A percentile compares a stretch with the other conserved stretches of the same genome.
Evolutionary conservation across 805 yeast species (phyloP).

Genomic region (Candida dajiaensis): DNA sequence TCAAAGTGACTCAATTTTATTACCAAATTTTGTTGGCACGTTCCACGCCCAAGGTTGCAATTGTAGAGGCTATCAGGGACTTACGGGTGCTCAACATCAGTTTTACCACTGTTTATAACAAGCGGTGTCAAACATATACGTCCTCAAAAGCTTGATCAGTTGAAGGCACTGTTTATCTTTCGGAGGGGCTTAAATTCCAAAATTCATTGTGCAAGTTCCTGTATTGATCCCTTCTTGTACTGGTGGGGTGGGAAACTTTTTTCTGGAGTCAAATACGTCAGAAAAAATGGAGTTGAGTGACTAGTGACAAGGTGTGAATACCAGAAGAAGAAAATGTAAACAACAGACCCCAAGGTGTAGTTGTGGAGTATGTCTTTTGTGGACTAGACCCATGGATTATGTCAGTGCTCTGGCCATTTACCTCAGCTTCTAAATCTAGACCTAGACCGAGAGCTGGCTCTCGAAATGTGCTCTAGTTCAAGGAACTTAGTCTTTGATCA

Average conservation of each 20-base stretch:
- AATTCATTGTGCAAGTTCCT: background rate
- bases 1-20: background rate
- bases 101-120: background rate
- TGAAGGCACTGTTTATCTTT: background rate
- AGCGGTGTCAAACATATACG: too few relatives aligned
- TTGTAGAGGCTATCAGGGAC: background rate
- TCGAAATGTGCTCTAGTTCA: too few relatives aligned
- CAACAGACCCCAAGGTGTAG: background rate
- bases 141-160: too few relatives aligned
- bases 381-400: background rate
- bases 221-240: background rate
- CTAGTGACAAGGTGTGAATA: background rate
- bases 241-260: background rate
- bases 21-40: background rate
- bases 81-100: background rate
- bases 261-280: background rate
- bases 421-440: background rate
- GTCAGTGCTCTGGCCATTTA: too few relatives aligned
- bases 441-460: too few relatives aligned
- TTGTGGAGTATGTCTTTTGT: background rate
- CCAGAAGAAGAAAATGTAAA: background rate
- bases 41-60: background rate
- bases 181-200: background rate
- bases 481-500: too few relatives aligned
- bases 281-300: background rate